Evolutionary conservation across 768 basidiomycete species (phyloP), one percentile per base, ranked within the genome.

Genomic region (Amanita phalloides): DNA sequence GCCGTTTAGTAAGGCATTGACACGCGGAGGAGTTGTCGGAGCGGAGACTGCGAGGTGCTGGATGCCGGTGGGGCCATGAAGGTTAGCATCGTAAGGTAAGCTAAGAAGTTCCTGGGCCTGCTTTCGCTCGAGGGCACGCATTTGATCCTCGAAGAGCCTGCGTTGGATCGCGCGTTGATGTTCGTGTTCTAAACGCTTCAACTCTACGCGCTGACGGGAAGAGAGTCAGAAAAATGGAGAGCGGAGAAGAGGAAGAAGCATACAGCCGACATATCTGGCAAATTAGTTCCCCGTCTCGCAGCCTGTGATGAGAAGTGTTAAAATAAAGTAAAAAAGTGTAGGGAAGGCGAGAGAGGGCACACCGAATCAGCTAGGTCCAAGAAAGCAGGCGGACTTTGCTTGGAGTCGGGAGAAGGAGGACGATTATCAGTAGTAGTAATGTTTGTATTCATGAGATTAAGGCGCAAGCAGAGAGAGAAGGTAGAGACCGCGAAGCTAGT

Each of bases 111-210:
- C 89, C 57, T 87, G 84, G 10, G 82, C 83, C 68, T 98, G 94
- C 66, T 91, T 84, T 57, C 86, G 84, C 70, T 97, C 93, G 57
- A 98, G 78, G 49, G 77, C 82, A 51, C 86, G 85, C 94, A 96
- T 96, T 70, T 96, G 92, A 60, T 95, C 90, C 68, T 98, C 94
- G 66, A 97, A 98, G 61, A 90, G 69, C 68, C 83, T 86, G 63
- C 92, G 84, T 65, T 95, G 93, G 39, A 89, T 65, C 36, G 71
- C 71, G 55, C 93, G 90, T 68, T 93, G 90, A 48, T 89, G 83
- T 68, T 96, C 92, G 63, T 97, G 91, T 66, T 93, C 84, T 57
- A 88, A 70, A 58, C 92, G 86, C 66, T 93, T 96, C 62, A 91
- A 74, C 64, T 94, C 90, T 55, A 92, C 84, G 60, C 89, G 87